A percentile compares a stretch with the other conserved stretches of the same genome.
phyloP scores from a whole-genome alignment of 371 early-diverging fungal genomes.

The Rhizopus arrhizus region DNA sequence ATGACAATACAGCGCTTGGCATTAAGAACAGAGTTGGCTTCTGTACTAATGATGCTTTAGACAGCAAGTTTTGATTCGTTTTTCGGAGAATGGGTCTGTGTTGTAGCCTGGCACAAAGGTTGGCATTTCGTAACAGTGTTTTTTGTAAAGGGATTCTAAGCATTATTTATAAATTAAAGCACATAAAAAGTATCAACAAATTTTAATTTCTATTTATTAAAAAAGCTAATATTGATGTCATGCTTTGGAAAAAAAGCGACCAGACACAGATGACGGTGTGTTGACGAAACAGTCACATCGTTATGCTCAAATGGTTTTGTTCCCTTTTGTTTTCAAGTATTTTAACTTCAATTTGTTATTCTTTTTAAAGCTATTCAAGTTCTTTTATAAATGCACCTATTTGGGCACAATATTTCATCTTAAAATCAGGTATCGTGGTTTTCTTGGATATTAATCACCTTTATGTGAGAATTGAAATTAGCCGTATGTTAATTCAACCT shows the following conservation, averaged over 20 bases:
- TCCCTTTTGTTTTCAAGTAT: too few relatives aligned
- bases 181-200: not conserved
- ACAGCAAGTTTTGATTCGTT: not conserved
- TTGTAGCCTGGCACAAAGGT: not conserved
- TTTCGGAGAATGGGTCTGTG: slow-evolving; percentile 1
- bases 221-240: not conserved
- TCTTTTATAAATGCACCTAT: too few relatives aligned
- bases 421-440: too few relatives aligned
- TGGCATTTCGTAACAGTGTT: not conserved
- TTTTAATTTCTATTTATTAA: too few relatives aligned
- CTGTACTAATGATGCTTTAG: not conserved
- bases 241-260: not conserved
- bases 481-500: too few relatives aligned
- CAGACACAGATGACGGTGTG: not conserved
- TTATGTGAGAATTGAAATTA: too few relatives aligned
- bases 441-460: too few relatives aligned
- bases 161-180: not conserved
- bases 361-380: too few relatives aligned
- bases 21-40: not conserved
- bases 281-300: not conserved
- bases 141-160: slow-evolving; percentile 8
- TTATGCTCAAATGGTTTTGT: not conserved
- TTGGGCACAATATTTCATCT: too few relatives aligned
- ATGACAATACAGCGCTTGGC: not conserved
- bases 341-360: too few relatives aligned